phyloP scores from a whole-genome alignment of 1,284 basidiomycete genomes.

The Xanthoconium separans region DNA sequence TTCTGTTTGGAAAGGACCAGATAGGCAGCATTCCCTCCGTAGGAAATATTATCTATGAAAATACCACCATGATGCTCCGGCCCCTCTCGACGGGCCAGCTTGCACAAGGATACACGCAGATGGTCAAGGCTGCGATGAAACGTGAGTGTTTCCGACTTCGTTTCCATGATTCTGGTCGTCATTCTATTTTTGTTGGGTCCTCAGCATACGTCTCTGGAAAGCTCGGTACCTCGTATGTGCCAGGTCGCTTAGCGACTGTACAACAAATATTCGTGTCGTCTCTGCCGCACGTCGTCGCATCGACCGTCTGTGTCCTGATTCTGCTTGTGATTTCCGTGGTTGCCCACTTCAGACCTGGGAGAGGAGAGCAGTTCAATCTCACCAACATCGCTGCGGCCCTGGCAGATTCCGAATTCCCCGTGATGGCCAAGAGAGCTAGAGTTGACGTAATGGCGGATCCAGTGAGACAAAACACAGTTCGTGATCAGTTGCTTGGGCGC shows the following conservation, averaged over 20 bases:
- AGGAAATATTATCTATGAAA: background rate
- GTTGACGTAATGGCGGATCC: background rate
- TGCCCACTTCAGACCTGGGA: slow-evolving; percentile 10
- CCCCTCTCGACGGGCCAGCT: slow-evolving; percentile 10
- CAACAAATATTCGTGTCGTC: slow-evolving; percentile 14
- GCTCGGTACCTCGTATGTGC: slow-evolving; percentile 13
- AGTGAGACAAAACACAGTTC: background rate
- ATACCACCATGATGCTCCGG: slow-evolving; percentile 1
- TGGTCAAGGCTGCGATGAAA: slow-evolving; percentile 16
- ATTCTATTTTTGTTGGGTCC: background rate
- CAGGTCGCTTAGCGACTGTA: slow-evolving; percentile 12
- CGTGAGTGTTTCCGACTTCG: background rate
- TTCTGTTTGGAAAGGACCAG: slow-evolving; percentile 10
- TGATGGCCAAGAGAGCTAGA: slow-evolving; percentile 6
- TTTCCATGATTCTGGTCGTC: no score
- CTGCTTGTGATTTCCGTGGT: slow-evolving; percentile 2
- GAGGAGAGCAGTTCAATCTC: slow-evolving; percentile 16
- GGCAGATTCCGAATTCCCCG: slow-evolving; percentile 11
- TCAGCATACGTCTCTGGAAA: slow-evolving; percentile 12
- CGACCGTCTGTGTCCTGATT: background rate
- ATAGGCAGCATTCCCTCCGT: slow-evolving; percentile 1
- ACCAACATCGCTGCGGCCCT: slow-evolving; percentile 14
- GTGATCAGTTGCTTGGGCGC: background rate
- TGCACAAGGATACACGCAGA: slow-evolving; percentile 5
- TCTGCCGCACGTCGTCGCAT: slow-evolving; percentile 13